Conservation (phyloP, 2,329 filamentous ascomycete genomes). For the Paecilomyces variotii region DNA sequence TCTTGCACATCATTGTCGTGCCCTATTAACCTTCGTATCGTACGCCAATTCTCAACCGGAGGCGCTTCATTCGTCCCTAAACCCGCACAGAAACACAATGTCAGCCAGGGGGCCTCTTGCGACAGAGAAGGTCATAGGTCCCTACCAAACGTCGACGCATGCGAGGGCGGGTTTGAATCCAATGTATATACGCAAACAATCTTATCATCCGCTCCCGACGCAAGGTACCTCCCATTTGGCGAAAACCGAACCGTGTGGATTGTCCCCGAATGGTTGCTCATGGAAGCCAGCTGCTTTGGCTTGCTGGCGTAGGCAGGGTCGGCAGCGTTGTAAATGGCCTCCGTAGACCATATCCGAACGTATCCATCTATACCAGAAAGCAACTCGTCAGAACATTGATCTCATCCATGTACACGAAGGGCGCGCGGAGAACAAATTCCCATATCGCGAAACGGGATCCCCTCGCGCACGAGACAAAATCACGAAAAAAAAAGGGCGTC, state of each 20-base stretch:
- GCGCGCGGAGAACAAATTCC: neutral
- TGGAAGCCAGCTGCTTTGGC: conserved; percentile 90
- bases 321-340: conserved; percentile 76
- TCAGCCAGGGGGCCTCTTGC: conserved; percentile 2
- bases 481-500: conserved; percentile 8
- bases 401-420: neutral
- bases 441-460: neutral
- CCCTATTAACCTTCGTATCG: conserved; percentile 82
- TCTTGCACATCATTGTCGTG: conserved; percentile 99
- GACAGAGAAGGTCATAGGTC: neutral
- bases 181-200: conserved; percentile 96
- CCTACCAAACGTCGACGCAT: conserved; percentile 70
- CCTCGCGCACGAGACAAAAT: neutral
- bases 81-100: conserved; percentile 8
- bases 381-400: neutral
- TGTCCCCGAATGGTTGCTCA: conserved; percentile 96
- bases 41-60: conserved; percentile 96
- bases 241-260: conserved; percentile 97
- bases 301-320: conserved; percentile 61
- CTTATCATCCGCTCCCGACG: conserved; percentile 96
- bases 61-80: conserved; percentile 77
- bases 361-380: conserved; percentile 62
- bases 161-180: conserved; percentile 69
- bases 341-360: conserved; percentile 95
- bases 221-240: conserved; percentile 86